A percentile compares a stretch with the other conserved stretches of the same genome.
Conservation (phyloP, 225 moss, liverwort and hornwort genomes). For the Marchantia polymorpha region DNA sequence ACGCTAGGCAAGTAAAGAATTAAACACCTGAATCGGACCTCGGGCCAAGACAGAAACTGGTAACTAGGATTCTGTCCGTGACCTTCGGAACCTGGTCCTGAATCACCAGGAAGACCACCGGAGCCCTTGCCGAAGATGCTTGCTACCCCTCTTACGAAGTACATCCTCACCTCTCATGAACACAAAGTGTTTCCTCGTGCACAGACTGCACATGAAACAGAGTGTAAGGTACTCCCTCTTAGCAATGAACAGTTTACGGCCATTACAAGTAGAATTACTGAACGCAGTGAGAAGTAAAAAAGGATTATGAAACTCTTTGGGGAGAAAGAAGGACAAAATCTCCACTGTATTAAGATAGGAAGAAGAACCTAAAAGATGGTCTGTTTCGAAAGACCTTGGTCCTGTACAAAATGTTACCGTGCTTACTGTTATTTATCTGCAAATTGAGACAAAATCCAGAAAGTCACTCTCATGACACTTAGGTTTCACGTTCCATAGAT, state of each 20-base stretch:
- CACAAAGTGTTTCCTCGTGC: background rate
- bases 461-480: background rate
- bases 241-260: background rate
- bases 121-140: constrained; percentile 33
- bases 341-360: background rate
- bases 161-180: constrained; percentile 31
- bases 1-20: background rate
- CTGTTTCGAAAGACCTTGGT: background rate
- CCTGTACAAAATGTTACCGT: background rate
- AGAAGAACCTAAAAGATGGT: background rate
- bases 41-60: constrained; percentile 20
- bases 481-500: background rate
- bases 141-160: constrained; percentile 38
- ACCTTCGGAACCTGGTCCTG: constrained; percentile 2
- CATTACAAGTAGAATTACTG: too few species aligned
- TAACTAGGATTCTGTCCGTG: constrained; percentile 6
- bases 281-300: background rate
- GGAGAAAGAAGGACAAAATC: background rate
- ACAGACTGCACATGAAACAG: background rate
- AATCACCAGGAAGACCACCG: constrained; percentile 17
- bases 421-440: background rate
- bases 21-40: constrained; percentile 27
- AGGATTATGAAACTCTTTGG: background rate
- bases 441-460: background rate
- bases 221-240: background rate